A percentile compares a stretch with the other conserved stretches of the same genome.
Evolutionary conservation across 495 filamentous ascomycete genomes (phyloP).

Genomic region (Neurospora cerealis): DNA sequence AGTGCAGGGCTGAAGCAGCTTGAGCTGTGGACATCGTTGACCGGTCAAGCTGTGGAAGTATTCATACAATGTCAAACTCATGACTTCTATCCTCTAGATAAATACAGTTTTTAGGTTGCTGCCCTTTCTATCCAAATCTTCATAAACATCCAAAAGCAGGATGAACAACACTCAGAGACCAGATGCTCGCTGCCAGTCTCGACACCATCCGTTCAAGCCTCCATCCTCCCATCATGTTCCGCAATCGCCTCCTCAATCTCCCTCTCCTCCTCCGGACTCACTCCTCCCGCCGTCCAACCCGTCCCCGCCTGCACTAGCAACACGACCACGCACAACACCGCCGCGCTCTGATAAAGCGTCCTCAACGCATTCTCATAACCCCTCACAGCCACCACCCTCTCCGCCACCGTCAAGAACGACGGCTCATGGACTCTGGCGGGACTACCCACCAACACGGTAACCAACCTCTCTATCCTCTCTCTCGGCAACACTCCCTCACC

Average conservation of each 20-base stretch:
- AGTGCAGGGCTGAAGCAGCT: too few relatives aligned
- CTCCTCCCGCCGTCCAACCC: constrained; percentile 44
- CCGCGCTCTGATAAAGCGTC: constrained; percentile 47
- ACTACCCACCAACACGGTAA: constrained; percentile 56
- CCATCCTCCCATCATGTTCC: constrained; percentile 18
- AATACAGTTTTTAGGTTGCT: neutral
- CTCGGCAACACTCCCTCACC: constrained; percentile 28
- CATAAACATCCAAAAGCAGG: neutral
- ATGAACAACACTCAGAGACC: neutral
- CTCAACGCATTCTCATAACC: constrained; percentile 53
- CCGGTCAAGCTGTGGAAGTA: too few relatives aligned
- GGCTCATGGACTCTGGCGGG: constrained; percentile 48
- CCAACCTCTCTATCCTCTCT: constrained; percentile 41
- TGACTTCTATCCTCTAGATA: too few relatives aligned
- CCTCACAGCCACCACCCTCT: constrained; percentile 49
- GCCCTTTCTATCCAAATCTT: neutral
- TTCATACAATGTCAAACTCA: too few relatives aligned
- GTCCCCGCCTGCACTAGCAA: constrained; percentile 55
- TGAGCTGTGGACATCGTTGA: too few relatives aligned
- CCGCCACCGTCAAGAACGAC: constrained; percentile 34
- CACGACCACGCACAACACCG: constrained; percentile 43
- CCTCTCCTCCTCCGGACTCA: constrained; percentile 18
- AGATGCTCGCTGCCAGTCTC: neutral
- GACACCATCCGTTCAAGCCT: constrained; percentile 7
- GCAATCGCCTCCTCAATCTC: constrained; percentile 17